phyloP scores from a whole-genome alignment of 2,329 filamentous ascomycete species.

The Neonectria punicea region DNA sequence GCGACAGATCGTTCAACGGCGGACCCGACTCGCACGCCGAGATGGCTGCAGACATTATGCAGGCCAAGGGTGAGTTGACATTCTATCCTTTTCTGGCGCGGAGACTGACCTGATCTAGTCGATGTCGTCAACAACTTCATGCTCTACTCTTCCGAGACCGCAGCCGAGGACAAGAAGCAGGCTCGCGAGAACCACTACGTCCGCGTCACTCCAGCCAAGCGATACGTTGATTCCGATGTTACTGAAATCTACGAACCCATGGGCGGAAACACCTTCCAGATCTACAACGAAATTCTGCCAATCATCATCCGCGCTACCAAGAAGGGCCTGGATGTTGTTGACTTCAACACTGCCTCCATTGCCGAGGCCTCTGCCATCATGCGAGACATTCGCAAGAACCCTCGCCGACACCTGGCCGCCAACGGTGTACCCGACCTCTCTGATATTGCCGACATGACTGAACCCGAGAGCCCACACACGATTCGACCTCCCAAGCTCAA shows the following conservation, averaged over 20 bases:
- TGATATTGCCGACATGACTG: constrained; percentile 44
- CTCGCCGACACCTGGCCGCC: constrained; percentile 36
- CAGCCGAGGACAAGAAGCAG: constrained; percentile 23
- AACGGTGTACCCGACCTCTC: constrained; percentile 40
- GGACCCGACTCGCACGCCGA: constrained; percentile 21
- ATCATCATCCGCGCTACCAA: constrained; percentile 39
- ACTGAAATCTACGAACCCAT: constrained; percentile 22
- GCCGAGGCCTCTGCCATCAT: constrained; percentile 37
- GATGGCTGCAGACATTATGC: constrained; percentile 32
- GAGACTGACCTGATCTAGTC: constrained; percentile 39
- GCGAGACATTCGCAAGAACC: constrained; percentile 32
- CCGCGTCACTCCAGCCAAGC: constrained; percentile 44
- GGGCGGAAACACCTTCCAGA: constrained; percentile 42
- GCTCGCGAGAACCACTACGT: constrained; percentile 19
- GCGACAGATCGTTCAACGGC: constrained; percentile 14
- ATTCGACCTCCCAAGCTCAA: constrained; percentile 35
- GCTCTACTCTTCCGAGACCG: constrained; percentile 22
- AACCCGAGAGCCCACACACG: constrained; percentile 42
- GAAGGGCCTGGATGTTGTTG: constrained; percentile 36
- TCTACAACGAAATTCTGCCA: constrained; percentile 40
- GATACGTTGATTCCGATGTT: constrained; percentile 34
- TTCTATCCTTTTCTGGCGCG: background rate
- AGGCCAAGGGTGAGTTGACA: constrained; percentile 44
- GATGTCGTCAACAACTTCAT: constrained; percentile 41
- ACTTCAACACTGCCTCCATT: constrained; percentile 42